phyloP scores from a whole-genome alignment of 768 basidiomycete genomes.

The Termitomyces sp. region DNA sequence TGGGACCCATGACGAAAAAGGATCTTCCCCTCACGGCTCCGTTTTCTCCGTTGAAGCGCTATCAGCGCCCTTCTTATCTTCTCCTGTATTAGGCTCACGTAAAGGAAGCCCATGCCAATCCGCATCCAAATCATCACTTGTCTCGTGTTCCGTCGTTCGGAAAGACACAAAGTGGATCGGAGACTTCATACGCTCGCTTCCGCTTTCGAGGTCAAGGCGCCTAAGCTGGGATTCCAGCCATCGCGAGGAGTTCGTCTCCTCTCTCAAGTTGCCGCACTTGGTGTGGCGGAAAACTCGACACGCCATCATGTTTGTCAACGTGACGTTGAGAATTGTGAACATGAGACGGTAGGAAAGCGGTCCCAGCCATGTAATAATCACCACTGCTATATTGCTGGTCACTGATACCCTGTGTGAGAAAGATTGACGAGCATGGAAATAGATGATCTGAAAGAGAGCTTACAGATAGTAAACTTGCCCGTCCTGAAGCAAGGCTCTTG shows the following conservation, averaged over 20 bases:
- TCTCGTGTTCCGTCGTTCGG: neutral
- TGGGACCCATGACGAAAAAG: neutral
- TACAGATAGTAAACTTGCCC: constrained; percentile 31
- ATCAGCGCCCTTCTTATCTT: neutral
- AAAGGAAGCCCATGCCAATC: neutral
- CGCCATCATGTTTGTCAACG: constrained; percentile 13
- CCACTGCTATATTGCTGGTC: constrained; percentile 5
- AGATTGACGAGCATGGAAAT: neutral
- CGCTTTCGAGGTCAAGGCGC: constrained; percentile 1
- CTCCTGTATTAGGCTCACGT: neutral
- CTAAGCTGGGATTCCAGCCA: constrained; percentile 5
- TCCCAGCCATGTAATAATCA: constrained; percentile 2
- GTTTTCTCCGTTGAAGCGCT: neutral
- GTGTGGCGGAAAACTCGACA: constrained; percentile 13
- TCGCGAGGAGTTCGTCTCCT: constrained; percentile 1
- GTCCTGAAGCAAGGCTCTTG: constrained; percentile 20
- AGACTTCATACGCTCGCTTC: neutral
- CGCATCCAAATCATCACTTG: neutral
- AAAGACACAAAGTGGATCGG: neutral
- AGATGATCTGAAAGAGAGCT: neutral
- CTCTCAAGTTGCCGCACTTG: constrained; percentile 4
- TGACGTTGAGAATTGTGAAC: constrained; percentile 6
- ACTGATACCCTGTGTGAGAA: constrained; percentile 6
- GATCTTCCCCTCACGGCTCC: neutral
- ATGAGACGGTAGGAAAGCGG: constrained; percentile 8